Evolutionary conservation across 176 grass and related monocot species (phyloP), one percentile per base, ranked within the genome.

Genomic region (Melocanna baccifera): DNA sequence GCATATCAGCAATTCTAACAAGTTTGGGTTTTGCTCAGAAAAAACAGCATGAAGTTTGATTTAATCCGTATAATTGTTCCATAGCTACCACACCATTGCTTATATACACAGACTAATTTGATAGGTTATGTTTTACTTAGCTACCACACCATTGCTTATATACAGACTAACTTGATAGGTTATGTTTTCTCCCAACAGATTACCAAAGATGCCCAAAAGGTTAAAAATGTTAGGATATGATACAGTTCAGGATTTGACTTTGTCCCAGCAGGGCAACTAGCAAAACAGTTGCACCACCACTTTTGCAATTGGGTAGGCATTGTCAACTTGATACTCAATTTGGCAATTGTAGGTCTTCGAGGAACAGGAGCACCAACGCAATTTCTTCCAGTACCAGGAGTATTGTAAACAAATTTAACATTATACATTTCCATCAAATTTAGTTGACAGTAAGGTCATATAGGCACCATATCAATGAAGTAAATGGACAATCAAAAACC

Each of bases 261-360:
- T 77, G 45, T 70, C 43, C 32, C 52, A 81, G 42, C 61, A 63
- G 64, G n/a, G 36, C 55, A 78, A 78, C 56, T 84, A 43, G 64
- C 39, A 84, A 88, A 58, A 89, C 62, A 84, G 81, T 29, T 61
- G 58, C 39, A n/a, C 58, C 61, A 81, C 50, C 62, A 75, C 10
- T 48, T 57, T 46, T 78, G 19, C 42, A 48, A 83, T 15, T 32
- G 41, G 12, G 40, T 76, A 69, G 15, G 22, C 62, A 56, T 77
- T 65, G 50, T 43, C 47, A 74, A 47, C 56, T 68, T 69, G 59
- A 86, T 36, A 36, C 59, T 48, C 73, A 32, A 13, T 72, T 77
- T 48, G 48, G 66, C 36, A 76, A 65, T 42, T 73, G 39, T 59
- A 90, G 64, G 81, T 64, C 83, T 14, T 75, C n/a, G 34, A 76